Conservation (phyloP, 768 basidiomycete genomes). For the Guyanaporus albipodus region DNA sequence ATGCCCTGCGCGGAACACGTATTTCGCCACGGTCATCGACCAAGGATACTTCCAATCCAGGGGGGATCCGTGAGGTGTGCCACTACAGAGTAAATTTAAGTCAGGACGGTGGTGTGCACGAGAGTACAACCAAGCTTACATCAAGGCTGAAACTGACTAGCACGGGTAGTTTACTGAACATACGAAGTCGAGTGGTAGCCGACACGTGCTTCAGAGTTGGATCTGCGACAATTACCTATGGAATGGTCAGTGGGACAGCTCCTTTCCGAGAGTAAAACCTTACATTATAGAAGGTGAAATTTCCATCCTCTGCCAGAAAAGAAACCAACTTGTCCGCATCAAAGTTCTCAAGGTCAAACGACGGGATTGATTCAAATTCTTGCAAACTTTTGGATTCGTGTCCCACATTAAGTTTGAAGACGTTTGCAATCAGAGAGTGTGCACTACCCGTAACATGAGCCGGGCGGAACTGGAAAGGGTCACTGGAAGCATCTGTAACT, state of each 20-base stretch:
- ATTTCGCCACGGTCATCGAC: constrained; percentile 4
- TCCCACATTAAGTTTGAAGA: neutral
- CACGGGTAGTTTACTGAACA: neutral
- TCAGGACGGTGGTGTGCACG: neutral
- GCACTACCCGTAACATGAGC: constrained; percentile 1
- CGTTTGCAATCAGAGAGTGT: constrained; percentile 8
- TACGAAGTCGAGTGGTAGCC: constrained; percentile 8
- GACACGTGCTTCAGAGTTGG: constrained; percentile 7
- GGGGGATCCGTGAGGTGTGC: constrained; percentile 1
- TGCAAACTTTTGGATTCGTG: neutral
- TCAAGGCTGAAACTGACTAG: constrained; percentile 1
- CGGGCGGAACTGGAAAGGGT: constrained; percentile 7
- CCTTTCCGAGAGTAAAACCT: neutral
- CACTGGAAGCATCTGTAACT: neutral
- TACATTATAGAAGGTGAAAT: constrained; percentile 8
- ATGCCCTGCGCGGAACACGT: neutral
- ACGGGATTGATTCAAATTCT: neutral
- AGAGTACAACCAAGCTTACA: neutral
- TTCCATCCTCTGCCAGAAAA: neutral
- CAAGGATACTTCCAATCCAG: constrained; percentile 4
- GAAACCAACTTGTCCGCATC: constrained; percentile 1
- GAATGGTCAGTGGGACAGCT: neutral
- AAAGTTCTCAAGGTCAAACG: neutral
- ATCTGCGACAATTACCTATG: constrained; percentile 8
- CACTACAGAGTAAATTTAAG: neutral